Percentiles rank a stretch among this genome's conserved stretches.
Conservation (phyloP, 257 asterid species). For the Cruciata laevipes region DNA sequence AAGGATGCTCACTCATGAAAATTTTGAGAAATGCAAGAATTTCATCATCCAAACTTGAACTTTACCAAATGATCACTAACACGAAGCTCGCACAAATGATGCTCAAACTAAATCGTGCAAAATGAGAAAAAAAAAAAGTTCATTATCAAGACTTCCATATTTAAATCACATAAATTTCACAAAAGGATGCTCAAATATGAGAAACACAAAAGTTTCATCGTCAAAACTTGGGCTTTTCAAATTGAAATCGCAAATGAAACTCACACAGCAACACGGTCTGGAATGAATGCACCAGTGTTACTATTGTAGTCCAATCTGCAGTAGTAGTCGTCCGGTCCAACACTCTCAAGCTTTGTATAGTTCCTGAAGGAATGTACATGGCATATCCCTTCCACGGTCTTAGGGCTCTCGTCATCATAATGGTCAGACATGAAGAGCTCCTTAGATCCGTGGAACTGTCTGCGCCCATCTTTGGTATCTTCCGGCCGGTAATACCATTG, state of each 20-base stretch:
- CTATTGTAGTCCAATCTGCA: slow-evolving; percentile 53
- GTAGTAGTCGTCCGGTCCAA: slow-evolving; percentile 47
- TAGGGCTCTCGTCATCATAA: slow-evolving; percentile 50
- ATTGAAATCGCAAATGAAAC: slow-evolving; percentile 15
- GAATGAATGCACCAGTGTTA: slow-evolving; percentile 44
- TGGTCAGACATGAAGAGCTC: slow-evolving; percentile 63
- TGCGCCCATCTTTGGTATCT: slow-evolving; percentile 56
- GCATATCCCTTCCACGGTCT: slow-evolving; percentile 61
- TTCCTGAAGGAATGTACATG: slow-evolving; percentile 48
- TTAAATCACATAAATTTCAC: too few species aligned
- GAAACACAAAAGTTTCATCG: neutral
- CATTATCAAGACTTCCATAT: neutral
- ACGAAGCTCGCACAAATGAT: neutral
- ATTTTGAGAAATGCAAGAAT: neutral
- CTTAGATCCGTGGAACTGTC: slow-evolving; percentile 57
- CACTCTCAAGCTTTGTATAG: slow-evolving; percentile 46
- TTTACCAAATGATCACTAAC: neutral
- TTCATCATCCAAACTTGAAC: neutral
- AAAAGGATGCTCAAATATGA: too few species aligned
- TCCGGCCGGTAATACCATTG: slow-evolving; percentile 76
- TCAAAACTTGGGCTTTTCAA: neutral
- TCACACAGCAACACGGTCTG: slow-evolving; percentile 66
- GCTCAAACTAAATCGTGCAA: slow-evolving; percentile 70
- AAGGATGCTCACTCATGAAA: neutral
- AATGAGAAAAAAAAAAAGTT: neutral